Conservation (phyloP, 345 rosid genomes). For the Populus alba region DNA sequence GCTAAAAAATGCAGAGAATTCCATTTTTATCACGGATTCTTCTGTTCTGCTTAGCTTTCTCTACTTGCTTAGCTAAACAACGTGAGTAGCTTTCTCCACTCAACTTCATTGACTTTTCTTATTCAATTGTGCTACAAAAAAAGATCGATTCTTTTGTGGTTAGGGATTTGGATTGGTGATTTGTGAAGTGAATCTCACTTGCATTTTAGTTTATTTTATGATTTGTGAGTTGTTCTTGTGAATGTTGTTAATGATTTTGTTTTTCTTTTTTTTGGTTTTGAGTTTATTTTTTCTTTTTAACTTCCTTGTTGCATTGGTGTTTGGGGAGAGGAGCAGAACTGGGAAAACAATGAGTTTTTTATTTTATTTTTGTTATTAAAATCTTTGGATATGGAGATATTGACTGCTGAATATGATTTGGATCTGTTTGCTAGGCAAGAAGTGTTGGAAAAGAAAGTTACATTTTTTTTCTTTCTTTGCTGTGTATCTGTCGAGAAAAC, state of each 20-base stretch:
- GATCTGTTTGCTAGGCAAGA: conserved; percentile 7
- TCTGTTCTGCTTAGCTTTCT: conserved; percentile 9
- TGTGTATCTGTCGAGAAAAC: not conserved
- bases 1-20: conserved; percentile 13
- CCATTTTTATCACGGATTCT: not conserved
- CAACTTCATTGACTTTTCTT: not conserved
- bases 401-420: not conserved
- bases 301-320: not conserved
- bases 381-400: not conserved
- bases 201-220: not conserved
- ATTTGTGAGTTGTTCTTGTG: not conserved
- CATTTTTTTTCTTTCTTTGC: not conserved
- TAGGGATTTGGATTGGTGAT: not conserved
- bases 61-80: conserved; percentile 17
- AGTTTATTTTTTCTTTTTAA: not conserved
- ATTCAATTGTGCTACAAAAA: not conserved
- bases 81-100: conserved; percentile 1
- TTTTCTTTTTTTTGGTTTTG: too few species aligned
- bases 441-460: not conserved
- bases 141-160: not conserved
- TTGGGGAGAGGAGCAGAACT: not conserved
- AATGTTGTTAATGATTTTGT: not conserved
- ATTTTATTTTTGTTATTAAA: not conserved
- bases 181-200: not conserved
- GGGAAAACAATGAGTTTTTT: not conserved